These are phyloP conservation scores for Linum usitatissimum DNA, from an alignment of 345 rosid genomes.

Conservation along the genomic window DNA sequence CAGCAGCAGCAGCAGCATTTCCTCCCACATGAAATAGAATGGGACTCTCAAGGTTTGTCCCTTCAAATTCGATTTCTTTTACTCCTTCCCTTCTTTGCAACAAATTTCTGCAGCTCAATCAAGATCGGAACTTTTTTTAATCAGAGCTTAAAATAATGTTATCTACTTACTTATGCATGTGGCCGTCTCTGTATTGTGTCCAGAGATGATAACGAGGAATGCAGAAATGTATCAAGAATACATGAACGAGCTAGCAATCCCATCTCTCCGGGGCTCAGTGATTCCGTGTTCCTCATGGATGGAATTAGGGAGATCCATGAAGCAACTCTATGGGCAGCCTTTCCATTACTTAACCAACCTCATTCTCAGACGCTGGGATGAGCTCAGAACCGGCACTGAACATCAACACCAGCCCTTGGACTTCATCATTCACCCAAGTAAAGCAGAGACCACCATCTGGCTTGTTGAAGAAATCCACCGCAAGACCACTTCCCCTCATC, in stretches of 20 bases:
- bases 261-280: conserved; percentile 51
- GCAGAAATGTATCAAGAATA: conserved; percentile 79
- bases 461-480: conserved; percentile 76
- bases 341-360: conserved; percentile 77
- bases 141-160: not conserved
- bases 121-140: not conserved
- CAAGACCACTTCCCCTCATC: conserved; percentile 43
- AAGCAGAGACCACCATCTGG: conserved; percentile 88
- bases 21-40: conserved; percentile 18
- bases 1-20: conserved; percentile 5
- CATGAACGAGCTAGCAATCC: conserved; percentile 61
- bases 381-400: conserved; percentile 38
- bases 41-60: conserved; percentile 37
- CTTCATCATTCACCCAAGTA: conserved; percentile 53
- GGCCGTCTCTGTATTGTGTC: conserved; percentile 3
- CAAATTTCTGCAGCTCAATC: not conserved
- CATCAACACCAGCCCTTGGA: conserved; percentile 47
- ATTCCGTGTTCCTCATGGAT: conserved; percentile 72
- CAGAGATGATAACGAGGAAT: conserved; percentile 33
- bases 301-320: conserved; percentile 64
- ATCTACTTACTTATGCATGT: not conserved
- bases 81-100: not conserved
- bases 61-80: not conserved
- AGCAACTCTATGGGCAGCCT: conserved; percentile 66
- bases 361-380: conserved; percentile 63